Percentiles rank a stretch among this genome's conserved stretches.
Conservation (phyloP, 2,329 filamentous ascomycete genomes). For the Akanthomyces lecanii region DNA sequence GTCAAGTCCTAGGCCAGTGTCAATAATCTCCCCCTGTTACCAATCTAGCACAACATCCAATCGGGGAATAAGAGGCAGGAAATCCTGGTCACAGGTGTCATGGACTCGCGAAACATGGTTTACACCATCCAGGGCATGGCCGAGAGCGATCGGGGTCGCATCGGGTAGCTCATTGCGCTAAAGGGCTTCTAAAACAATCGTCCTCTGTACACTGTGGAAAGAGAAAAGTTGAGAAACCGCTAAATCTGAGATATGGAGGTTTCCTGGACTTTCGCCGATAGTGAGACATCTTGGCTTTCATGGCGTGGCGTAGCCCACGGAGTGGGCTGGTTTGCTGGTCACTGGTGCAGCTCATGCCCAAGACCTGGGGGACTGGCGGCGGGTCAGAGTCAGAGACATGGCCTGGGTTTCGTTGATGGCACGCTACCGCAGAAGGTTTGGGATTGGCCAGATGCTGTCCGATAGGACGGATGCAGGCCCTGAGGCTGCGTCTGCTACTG, state of each 20-base stretch:
- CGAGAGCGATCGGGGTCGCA: not conserved
- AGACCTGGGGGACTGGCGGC: not conserved
- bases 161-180: not conserved
- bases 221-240: constrained; percentile 3
- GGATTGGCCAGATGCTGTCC: not conserved
- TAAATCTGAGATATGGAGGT: not conserved
- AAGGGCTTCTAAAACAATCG: not conserved
- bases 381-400: constrained; percentile 6
- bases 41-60: too few species aligned
- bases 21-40: too few species aligned
- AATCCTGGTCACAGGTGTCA: too few species aligned
- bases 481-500: not conserved
- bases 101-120: not conserved
- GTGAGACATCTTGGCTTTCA: not conserved
- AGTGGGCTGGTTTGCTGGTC: not conserved
- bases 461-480: too few species aligned
- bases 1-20: too few species aligned
- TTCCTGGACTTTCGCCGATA: not conserved
- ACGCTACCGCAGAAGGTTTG: not conserved
- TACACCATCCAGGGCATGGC: not conserved
- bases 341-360: not conserved
- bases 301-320: not conserved
- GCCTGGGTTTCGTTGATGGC: not conserved
- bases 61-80: too few species aligned
- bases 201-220: not conserved